A percentile compares a stretch with the other conserved stretches of the same genome.
Conservation (phyloP, 2,329 filamentous ascomycete genomes). For the Clonostachys rosea region DNA sequence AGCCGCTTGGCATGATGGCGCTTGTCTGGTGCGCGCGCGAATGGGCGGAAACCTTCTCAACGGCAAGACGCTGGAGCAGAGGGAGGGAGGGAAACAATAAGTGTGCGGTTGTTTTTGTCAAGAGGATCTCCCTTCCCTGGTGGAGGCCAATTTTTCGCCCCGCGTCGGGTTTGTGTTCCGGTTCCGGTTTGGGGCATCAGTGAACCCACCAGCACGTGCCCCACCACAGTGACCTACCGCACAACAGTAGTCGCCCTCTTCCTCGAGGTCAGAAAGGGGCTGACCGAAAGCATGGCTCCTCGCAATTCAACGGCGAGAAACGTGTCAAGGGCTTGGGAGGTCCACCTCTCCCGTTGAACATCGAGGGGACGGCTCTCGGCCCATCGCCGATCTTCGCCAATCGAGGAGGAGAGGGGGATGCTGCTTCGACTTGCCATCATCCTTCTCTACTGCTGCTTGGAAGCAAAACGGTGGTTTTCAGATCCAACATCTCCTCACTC, state of each 20-base stretch:
- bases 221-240: neutral
- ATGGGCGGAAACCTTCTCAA: neutral
- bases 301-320: too few relatives aligned
- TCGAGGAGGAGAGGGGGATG: too few relatives aligned
- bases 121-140: neutral
- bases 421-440: too few relatives aligned
- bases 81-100: neutral
- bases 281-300: neutral
- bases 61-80: conserved; percentile 1
- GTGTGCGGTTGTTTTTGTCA: conserved; percentile 8
- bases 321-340: too few relatives aligned
- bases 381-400: too few relatives aligned
- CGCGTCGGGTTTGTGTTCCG: too few relatives aligned
- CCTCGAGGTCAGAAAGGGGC: neutral
- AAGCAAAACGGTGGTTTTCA: too few relatives aligned
- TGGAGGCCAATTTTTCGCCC: conserved; percentile 1
- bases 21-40: neutral
- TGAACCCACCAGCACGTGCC: neutral
- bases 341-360: too few relatives aligned
- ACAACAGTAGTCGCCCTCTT: neutral
- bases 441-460: too few relatives aligned
- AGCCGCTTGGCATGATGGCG: conserved; percentile 17
- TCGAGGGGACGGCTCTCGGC: too few relatives aligned
- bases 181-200: neutral
- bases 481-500: too few relatives aligned